phyloP scores from a whole-genome alignment of 2,329 filamentous ascomycete genomes.

The Alternaria sp. region DNA sequence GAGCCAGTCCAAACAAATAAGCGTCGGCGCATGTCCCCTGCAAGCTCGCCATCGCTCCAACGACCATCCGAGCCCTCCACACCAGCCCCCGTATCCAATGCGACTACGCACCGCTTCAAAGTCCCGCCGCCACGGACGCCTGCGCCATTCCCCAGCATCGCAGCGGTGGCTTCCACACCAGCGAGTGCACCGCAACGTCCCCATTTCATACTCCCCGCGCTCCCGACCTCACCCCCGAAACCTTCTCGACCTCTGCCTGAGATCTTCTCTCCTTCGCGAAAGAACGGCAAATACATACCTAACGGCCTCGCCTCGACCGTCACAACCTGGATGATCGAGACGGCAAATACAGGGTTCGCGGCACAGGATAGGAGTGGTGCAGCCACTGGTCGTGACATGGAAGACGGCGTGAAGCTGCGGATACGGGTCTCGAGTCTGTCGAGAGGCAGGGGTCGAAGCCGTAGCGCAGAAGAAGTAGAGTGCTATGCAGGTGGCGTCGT shows the following conservation, averaged over 20 bases:
- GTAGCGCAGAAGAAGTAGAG: constrained; percentile 12
- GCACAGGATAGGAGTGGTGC: constrained; percentile 18
- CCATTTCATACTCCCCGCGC: constrained; percentile 47
- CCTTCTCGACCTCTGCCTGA: constrained; percentile 53
- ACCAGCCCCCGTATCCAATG: constrained; percentile 10
- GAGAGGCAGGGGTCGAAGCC: not conserved
- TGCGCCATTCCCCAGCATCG: constrained; percentile 11
- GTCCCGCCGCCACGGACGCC: constrained; percentile 24
- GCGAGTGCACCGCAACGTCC: constrained; percentile 34
- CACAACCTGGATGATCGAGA: constrained; percentile 59
- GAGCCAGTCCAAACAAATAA: constrained; percentile 21
- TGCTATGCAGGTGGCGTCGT: constrained; percentile 30
- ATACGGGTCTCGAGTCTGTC: constrained; percentile 7
- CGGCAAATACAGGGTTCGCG: constrained; percentile 31
- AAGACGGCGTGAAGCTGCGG: constrained; percentile 34
- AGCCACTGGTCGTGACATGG: constrained; percentile 24
- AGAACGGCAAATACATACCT: constrained; percentile 56
- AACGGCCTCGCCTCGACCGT: constrained; percentile 58
- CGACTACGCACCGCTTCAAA: constrained; percentile 36
- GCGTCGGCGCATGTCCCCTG: constrained; percentile 32
- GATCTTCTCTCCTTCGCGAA: constrained; percentile 61
- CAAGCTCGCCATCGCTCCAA: constrained; percentile 12
- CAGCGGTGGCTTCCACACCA: constrained; percentile 2
- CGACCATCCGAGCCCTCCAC: constrained; percentile 10
- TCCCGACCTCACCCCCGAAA: constrained; percentile 34